Base-by-base conservation (phyloP, 2,329 filamentous ascomycete species). In the Fusarium verrucosum region DNA sequence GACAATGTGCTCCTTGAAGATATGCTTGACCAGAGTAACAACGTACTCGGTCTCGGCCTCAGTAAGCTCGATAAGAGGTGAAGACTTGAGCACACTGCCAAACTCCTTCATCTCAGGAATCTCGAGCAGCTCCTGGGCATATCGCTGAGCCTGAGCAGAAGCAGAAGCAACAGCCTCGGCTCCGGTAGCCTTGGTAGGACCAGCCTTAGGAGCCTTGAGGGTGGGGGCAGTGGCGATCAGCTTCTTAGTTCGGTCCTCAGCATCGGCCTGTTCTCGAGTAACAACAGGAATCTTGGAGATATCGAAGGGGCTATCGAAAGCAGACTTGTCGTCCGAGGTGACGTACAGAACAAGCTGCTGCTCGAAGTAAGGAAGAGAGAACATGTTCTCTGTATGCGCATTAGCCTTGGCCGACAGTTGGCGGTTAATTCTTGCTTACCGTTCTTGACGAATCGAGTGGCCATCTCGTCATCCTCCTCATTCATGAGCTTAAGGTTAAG, bases 1-100 rank as follows among this genome's bases (percentile, higher is more conserved):
- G 30, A 99, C 94, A 73, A 99, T 83, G 74, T 98, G 92, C 76
- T 97, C 92, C 81, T 96, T 96, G 88, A 97, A 99, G 73, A 99
- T 88, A 76, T 99, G 95, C 83, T 99, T 99, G 78, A 97, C 87
- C 20, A 95, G 89, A 32, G 86, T 89, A 60, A 99, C 95, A 46
- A 97, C 93, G 72, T 99, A 99, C 78, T 99, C 95, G 19, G 94
- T 98, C 80, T 98, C 95, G 50, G 92, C 92, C 78, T 99, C 95
- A 17, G 95, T 98, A 63, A 99, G 88, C 78, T 97, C 94, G 68
- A 96, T 87, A 45, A 91, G 81, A 23, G 87, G 79, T 58, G 92
- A 96, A 38, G 94, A 97, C 82, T 97, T 98, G 82, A 99, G 90
- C 13, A 98, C 87, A 66, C 85, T 85, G 71, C 95, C 95, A 76